Base-by-base conservation (phyloP, 129 eudicot genomes). In the Flaveria trinervia region DNA sequence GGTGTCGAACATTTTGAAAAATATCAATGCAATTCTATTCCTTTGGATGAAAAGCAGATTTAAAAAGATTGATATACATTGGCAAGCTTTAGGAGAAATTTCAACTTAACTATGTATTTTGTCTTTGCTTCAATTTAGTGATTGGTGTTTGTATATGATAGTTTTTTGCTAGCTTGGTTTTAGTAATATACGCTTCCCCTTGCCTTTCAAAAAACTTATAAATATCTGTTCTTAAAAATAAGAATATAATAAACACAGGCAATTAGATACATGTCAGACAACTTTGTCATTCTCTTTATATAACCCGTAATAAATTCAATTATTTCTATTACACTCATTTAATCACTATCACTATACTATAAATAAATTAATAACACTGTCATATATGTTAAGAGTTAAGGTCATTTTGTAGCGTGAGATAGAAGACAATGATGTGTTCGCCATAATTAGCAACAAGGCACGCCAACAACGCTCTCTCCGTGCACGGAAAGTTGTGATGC, bases 381-480 rank as follows among this genome's bases (percentile, higher is more conserved):
- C 66, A 59, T 59, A 25, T 59, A 59, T 59, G 36, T 57, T 57
- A 11, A 59, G 36, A 23, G 36, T 59, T 59, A 23, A 59, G 66
- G 13, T 59, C 66, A 16, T 59, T 59, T 59, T 59, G 65, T 60
- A 60, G 66, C 66, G 66, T 60, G 66, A 60, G 41, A 57, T 23
- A 16, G 76, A 78, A 78, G 81, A 78, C 61, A 78, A 67, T 75
- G 45, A 69, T 36, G 79, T 62, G 14, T 23, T 57, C 66, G 4
- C 26, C 66, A 60, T 60, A 23, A 60, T 60, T 60, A 78, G 25
- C 72, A 46, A 13, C 14, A 71, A 51, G 72, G 82, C 82, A 79
- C 66, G 82, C 77, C 77, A 61, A 33, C 71, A 10, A 61, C 82
- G 72, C 72, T 60, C 72, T 71, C 82, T 71, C 64, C 82, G 82